These are phyloP conservation scores for Penicillium sp. DNA, from an alignment of 2,329 filamentous ascomycete species.

Conservation along the genomic window DNA sequence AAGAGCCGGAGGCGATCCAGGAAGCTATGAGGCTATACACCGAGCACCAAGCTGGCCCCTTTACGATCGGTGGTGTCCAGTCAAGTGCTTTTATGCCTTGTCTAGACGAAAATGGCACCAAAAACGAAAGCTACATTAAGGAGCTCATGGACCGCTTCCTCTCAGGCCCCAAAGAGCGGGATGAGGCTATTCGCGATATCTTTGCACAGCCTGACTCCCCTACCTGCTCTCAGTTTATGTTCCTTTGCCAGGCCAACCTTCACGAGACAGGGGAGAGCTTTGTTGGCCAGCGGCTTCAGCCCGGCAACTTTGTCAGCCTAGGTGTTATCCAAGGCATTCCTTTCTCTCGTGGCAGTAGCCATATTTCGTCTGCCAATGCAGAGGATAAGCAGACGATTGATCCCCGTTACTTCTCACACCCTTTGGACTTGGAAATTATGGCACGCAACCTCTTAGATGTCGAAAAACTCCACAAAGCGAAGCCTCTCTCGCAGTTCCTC, in stretches of 20 bases:
- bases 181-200: background rate
- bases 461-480: background rate
- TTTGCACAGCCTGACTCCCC: background rate
- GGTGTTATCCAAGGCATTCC: constrained; percentile 13
- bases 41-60: constrained; percentile 6
- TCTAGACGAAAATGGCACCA: background rate
- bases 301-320: constrained; percentile 2
- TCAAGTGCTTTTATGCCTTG: constrained; percentile 9
- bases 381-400: constrained; percentile 7
- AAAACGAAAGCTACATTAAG: background rate
- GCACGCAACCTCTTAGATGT: background rate
- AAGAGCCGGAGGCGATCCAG: constrained; percentile 49
- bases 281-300: background rate
- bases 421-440: background rate
- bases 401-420: background rate
- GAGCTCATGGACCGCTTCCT: background rate
- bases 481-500: constrained; percentile 3
- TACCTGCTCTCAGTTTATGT: background rate
- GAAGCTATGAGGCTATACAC: constrained; percentile 30
- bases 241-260: background rate
- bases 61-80: constrained; percentile 2
- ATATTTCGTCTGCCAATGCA: constrained; percentile 6
- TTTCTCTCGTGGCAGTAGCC: constrained; percentile 13
- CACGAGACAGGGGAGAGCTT: background rate
- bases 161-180: background rate